Evolutionary conservation across 2,329 filamentous ascomycete species (phyloP), one percentile per base, ranked within the genome.

Genomic region (Calonectria ilicicola): DNA sequence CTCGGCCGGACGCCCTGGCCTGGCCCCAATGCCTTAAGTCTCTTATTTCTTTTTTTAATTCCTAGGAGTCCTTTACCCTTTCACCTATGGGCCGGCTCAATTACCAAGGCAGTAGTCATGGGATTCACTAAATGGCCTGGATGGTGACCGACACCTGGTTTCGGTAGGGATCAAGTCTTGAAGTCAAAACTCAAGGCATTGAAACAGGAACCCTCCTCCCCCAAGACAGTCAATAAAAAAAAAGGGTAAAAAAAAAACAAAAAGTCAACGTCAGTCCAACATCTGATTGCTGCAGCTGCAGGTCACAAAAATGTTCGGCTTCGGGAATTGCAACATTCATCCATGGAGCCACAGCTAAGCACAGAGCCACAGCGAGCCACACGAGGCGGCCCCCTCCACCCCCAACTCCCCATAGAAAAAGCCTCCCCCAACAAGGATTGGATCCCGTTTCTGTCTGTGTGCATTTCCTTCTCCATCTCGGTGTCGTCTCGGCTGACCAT

Each of bases 401-500:
- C 66, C 47, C 58, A 32, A 63, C 35, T 62, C 47, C 58, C 46
- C 58, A 42, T 63, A 38, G 38, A 42, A 49, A 63, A 53, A 47
- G 46, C 23, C 35, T 23, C 63, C 60, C 51, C 68, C 51, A 69
- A 44, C 67, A 65, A 62, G 68, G 63, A 70, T 70, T 27, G 62
- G 53, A 63, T 63, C 69, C 69, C 64, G 63, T 62, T 71, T 67
- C 69, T 58, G 40, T 74, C 72, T 65, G 58, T 69, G 53, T 76
- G 73, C 74, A 72, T 51, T 51, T 23, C 38, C 21, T 63, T 49
- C 56, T 66, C 68, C 68, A 63, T 66, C 32, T 67, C 56, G 64
- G 69, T 67, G 64, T 64, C 64, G 63, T 66, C 75, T 78, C 75
- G 77, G 74, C 77, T 78, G 76, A 78, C 75, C 76, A 77, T 73